A percentile compares a stretch with the other conserved stretches of the same genome.
Evolutionary conservation across 2,329 filamentous ascomycete species (phyloP).

Genomic region (Fusarium verticillioides): DNA sequence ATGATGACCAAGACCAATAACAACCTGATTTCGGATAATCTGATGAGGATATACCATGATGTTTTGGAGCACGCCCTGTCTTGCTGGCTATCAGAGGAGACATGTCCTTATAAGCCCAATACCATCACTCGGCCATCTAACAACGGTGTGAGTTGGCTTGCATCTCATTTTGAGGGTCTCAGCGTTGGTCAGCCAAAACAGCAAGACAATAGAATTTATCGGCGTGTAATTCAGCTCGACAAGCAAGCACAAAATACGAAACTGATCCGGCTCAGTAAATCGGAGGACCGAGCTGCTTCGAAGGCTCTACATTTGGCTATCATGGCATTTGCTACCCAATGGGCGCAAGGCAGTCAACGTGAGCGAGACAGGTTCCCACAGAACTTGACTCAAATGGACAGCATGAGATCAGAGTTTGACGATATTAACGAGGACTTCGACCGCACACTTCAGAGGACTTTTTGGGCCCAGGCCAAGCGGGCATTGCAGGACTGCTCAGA

Average conservation of each 20-base stretch:
- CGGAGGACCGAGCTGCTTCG: conserved; percentile 56
- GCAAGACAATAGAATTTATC: conserved; percentile 59
- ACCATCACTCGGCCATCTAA: conserved; percentile 34
- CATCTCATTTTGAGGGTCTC: conserved; percentile 42
- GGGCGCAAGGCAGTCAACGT: conserved; percentile 48
- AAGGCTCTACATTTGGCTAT: conserved; percentile 61
- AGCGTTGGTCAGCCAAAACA: conserved; percentile 44
- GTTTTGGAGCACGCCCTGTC: conserved; percentile 64
- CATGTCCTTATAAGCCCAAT: conserved; percentile 58
- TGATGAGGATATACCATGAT: conserved; percentile 61
- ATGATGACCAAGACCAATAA: conserved; percentile 45
- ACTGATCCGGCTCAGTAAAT: conserved; percentile 53
- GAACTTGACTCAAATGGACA: conserved; percentile 38
- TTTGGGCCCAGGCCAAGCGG: conserved; percentile 54
- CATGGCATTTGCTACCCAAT: conserved; percentile 65
- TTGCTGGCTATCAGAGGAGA: conserved; percentile 65
- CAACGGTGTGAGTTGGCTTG: conserved; percentile 45
- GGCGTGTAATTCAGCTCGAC: conserved; percentile 61
- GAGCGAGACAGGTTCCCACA: conserved; percentile 43
- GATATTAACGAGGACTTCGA: conserved; percentile 52
- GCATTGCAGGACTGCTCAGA: conserved; percentile 52
- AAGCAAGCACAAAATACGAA: conserved; percentile 53
- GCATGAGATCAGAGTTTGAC: conserved; percentile 41
- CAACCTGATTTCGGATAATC: conserved; percentile 43
- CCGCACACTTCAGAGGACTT: conserved; percentile 49